A percentile compares a stretch with the other conserved stretches of the same genome.
Conservation (phyloP, 176 grass and related monocot genomes). For the Carex kokanica region DNA sequence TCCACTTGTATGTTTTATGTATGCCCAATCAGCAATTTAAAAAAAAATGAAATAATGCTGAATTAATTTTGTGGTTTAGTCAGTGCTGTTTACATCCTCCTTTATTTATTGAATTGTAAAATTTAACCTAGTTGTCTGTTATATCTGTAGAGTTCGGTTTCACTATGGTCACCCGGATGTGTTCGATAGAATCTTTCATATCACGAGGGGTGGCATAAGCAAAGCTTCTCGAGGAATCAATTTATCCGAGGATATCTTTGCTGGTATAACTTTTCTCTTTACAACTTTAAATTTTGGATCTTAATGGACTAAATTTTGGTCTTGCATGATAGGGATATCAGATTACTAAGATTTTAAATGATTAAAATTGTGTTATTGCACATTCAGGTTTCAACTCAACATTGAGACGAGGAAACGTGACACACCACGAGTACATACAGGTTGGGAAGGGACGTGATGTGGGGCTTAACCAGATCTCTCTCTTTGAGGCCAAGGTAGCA, state of each 20-base stretch:
- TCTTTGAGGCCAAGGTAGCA: conserved; percentile 96
- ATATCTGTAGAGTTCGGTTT: conserved; percentile 73
- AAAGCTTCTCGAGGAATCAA: conserved; percentile 89
- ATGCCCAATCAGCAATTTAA: not conserved
- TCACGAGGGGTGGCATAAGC: conserved; percentile 92
- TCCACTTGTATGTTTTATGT: not conserved
- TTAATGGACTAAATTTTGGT: not conserved
- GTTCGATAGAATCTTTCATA: conserved; percentile 97
- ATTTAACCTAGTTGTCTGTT: conserved; percentile 11
- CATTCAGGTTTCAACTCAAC: conserved; percentile 86
- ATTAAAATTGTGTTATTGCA: not conserved
- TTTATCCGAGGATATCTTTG: conserved; percentile 81
- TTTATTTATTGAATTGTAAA: conserved; percentile 16
- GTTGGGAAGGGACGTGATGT: conserved; percentile 91
- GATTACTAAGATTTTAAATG: not conserved
- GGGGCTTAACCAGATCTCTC: conserved; percentile 81
- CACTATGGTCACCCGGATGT: conserved; percentile 97
- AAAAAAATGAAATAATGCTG: not conserved
- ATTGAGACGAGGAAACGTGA: conserved; percentile 81
- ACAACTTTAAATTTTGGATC: not conserved
- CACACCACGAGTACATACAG: conserved; percentile 92
- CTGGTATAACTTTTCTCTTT: conserved; percentile 33
- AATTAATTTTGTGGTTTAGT: not conserved
- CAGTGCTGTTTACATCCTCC: not conserved
- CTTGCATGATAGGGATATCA: not conserved